Evolutionary conservation across 768 basidiomycete genomes (phyloP), one percentile per base, ranked within the genome.

Genomic region (Kwoniella sp.): DNA sequence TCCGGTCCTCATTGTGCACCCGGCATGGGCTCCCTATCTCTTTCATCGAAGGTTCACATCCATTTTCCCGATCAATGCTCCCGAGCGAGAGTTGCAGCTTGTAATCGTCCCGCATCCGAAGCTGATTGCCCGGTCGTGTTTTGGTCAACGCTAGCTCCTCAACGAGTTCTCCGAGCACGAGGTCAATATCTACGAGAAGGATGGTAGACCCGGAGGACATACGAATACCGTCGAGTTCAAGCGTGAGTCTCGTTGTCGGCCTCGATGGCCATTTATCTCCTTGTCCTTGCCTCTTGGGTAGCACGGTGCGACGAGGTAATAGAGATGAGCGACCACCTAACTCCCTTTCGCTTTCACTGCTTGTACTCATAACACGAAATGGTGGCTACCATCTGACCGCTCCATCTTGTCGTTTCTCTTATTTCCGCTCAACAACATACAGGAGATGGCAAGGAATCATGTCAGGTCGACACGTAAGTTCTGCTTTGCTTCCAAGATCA

Each of bases 141-240:
- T n/a, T n/a, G n/a, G n/a, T n/a, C n/a, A n/a, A n/a, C 38, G 9
- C 12, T 59, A 88, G 88, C 83, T 88, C 20, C 82, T 91, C 65
- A 90, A 91, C 68, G 88, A 90, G 72, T 82, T 87, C 73, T 89
- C 87, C 55, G 85, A 87, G 57, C 88, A 90, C 72, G 86, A 88
- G 76, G 89, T 90, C 12, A 88, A 91, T 67, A 81, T 91, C 5
- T 91, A 86, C 72, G 89, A 92, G 75, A 83, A 87, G 2, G 88
- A 87, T 55, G 77, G 79, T 53, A 84, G 88, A 51, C 85, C 87
- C 0, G 90, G 90, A 13, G 90, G 90, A 7, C 90, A 91, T 73
- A 89, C 90, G 7, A 87, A 92, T 74, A 91, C 90, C 0, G 86
- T 90, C 9, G 76, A 75, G 47, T 90, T 86, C 52, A 66, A 65